phyloP scores from a whole-genome alignment of 1,284 basidiomycete genomes.

The Baeospora myosura region DNA sequence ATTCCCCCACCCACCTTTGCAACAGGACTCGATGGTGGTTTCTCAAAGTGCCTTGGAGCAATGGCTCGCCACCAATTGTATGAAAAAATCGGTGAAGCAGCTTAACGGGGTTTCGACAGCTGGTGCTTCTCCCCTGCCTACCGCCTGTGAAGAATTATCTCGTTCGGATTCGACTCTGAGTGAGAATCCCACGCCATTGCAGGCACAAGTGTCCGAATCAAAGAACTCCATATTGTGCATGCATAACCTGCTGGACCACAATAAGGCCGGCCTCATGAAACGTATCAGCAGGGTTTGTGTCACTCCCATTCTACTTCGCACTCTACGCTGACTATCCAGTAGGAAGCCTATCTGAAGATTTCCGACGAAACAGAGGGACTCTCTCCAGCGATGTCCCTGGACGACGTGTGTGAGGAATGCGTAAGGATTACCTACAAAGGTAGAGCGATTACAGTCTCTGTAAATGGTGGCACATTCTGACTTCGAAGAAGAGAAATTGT shows the following conservation, averaged over 20 bases:
- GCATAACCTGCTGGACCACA: conserved; percentile 54
- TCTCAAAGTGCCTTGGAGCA: conserved; percentile 50
- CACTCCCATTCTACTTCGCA: conserved; percentile 4
- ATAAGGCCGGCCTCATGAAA: conserved; percentile 56
- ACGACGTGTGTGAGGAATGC: conserved; percentile 58
- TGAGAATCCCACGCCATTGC: background rate
- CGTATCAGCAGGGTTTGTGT: conserved; percentile 42
- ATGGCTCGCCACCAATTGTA: conserved; percentile 49
- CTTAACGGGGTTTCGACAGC: too few species aligned
- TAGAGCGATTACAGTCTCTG: conserved; percentile 20
- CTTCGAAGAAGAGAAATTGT: conserved; percentile 48
- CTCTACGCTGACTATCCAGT: conserved; percentile 5
- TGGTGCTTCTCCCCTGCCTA: too few species aligned
- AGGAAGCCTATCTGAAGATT: conserved; percentile 49
- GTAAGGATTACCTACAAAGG: conserved; percentile 54
- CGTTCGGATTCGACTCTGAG: background rate
- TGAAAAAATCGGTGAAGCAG: conserved; percentile 4
- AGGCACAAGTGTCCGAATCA: background rate
- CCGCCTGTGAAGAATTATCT: too few species aligned
- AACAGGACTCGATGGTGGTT: conserved; percentile 50
- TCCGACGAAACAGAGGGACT: conserved; percentile 35
- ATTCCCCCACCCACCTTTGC: background rate
- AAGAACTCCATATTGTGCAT: conserved; percentile 46
- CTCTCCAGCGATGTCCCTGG: conserved; percentile 37
- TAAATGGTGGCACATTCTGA: background rate